These are phyloP conservation scores for Phytophthora europaea DNA, from an alignment of 352 stramenopile species.

Conservation along the genomic window DNA sequence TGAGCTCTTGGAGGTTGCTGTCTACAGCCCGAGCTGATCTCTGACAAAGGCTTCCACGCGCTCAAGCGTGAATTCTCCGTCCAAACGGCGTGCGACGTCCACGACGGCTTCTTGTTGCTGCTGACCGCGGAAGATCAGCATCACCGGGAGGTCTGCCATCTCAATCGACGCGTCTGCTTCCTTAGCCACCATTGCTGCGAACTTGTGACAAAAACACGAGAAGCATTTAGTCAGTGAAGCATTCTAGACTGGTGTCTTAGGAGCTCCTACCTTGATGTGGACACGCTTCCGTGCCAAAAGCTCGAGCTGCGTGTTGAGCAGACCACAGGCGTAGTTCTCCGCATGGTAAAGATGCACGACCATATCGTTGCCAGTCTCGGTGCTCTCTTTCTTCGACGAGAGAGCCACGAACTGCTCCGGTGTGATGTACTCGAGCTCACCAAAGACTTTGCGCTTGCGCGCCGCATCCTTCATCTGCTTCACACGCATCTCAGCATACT, in stretches of 20 bases:
- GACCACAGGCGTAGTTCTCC: slow-evolving; percentile 76
- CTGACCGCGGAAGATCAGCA: slow-evolving; percentile 71
- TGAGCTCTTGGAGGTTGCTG: neutral
- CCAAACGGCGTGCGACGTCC: slow-evolving; percentile 58
- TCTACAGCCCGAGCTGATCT: slow-evolving; percentile 45
- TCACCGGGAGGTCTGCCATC: slow-evolving; percentile 69
- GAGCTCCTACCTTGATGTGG: slow-evolving; percentile 64
- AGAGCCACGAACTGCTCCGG: slow-evolving; percentile 70
- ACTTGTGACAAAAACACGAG: slow-evolving; percentile 39
- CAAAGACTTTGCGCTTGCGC: slow-evolving; percentile 51
- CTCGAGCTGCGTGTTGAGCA: slow-evolving; percentile 78
- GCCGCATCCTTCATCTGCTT: slow-evolving; percentile 65
- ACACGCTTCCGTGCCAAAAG: slow-evolving; percentile 61
- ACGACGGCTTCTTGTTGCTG: slow-evolving; percentile 72
- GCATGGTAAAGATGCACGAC: slow-evolving; percentile 77
- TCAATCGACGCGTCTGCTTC: slow-evolving; percentile 78
- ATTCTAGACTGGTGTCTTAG: neutral
- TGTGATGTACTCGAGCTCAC: slow-evolving; percentile 65
- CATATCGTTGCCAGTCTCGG: slow-evolving; percentile 27
- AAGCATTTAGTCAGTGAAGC: slow-evolving; percentile 2
- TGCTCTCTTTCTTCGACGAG: slow-evolving; percentile 20
- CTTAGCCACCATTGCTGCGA: slow-evolving; percentile 66
- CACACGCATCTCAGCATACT: slow-evolving; percentile 75
- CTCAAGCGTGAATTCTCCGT: slow-evolving; percentile 74
- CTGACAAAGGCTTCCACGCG: slow-evolving; percentile 51